Evolutionary conservation across 2,329 filamentous ascomycete species (phyloP).

Genomic region (Ascochyta koolunga): DNA sequence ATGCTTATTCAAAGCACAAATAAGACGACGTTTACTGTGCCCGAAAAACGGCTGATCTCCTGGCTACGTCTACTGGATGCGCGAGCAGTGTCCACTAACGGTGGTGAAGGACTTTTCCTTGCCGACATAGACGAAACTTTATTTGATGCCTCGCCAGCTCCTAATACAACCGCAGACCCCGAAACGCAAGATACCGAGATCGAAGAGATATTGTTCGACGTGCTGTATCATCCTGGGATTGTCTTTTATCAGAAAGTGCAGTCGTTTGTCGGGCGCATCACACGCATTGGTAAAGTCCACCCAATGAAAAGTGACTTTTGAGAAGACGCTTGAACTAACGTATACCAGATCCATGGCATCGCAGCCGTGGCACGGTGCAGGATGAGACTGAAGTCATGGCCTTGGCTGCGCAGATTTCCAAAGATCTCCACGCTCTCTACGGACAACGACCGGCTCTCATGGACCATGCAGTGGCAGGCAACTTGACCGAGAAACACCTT

Average conservation of each 20-base stretch:
- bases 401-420: conserved; percentile 57
- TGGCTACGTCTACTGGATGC: conserved; percentile 64
- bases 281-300: conserved; percentile 49
- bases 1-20: conserved; percentile 50
- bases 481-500: conserved; percentile 56
- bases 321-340: no score
- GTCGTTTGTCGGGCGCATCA: conserved; percentile 63
- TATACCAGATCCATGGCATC: conserved; percentile 58
- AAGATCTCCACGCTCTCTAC: conserved; percentile 59
- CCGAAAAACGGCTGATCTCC: conserved; percentile 58
- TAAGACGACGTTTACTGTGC: conserved; percentile 30
- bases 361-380: conserved; percentile 61
- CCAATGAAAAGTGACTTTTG: no score
- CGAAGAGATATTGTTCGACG: conserved; percentile 61
- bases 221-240: conserved; percentile 62
- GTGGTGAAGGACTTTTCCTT: conserved; percentile 62
- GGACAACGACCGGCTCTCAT: conserved; percentile 60
- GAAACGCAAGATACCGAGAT: conserved; percentile 41
- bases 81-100: conserved; percentile 60
- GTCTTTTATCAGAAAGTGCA: conserved; percentile 65
- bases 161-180: conserved; percentile 36
- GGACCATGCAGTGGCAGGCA: conserved; percentile 62
- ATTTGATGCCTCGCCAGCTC: conserved; percentile 54
- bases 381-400: conserved; percentile 66
- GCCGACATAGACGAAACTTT: conserved; percentile 56